These are phyloP conservation scores for Phytophthora citricola DNA, from an alignment of 352 stramenopile genomes.

Conservation along the genomic window DNA sequence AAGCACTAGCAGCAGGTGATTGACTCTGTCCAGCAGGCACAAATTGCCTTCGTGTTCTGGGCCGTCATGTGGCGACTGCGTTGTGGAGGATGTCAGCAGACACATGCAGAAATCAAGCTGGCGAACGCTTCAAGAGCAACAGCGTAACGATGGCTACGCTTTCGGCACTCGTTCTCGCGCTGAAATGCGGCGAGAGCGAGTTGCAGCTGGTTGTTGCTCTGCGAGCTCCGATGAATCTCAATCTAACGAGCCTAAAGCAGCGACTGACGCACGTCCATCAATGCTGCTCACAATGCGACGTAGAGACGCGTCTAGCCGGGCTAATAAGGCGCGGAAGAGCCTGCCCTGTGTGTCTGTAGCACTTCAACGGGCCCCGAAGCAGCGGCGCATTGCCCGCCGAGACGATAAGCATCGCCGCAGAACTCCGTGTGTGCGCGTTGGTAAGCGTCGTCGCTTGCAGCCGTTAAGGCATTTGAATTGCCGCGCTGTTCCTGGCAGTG, in stretches of 20 bases:
- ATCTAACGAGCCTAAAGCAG: conserved; percentile 4
- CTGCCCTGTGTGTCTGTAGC: conserved; percentile 9
- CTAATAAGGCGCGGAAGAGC: conserved; percentile 22
- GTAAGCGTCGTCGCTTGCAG: conserved; percentile 7
- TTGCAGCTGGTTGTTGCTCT: neutral
- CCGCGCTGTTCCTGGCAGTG: neutral
- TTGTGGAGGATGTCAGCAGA: conserved; percentile 3
- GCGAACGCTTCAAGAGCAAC: conserved; percentile 8
- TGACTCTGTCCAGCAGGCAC: conserved; percentile 15
- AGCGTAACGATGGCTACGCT: conserved; percentile 33
- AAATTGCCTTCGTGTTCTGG: conserved; percentile 22
- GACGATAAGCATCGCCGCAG: neutral
- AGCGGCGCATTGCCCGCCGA: neutral
- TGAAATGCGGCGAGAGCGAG: conserved; percentile 8
- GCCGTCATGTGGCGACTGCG: conserved; percentile 6
- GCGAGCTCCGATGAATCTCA: conserved; percentile 16
- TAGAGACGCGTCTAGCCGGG: conserved; percentile 11
- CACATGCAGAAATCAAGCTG: conserved; percentile 10
- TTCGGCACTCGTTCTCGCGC: conserved; percentile 5
- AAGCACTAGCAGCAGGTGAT: neutral
- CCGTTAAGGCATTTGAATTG: neutral
- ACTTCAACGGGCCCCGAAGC: conserved; percentile 21
- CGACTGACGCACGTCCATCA: conserved; percentile 31
- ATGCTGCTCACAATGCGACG: conserved; percentile 35
- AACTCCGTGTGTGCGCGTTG: conserved; percentile 4